phyloP scores from a whole-genome alignment of 139 green algal genomes.

The Haematococcus lacustris region DNA sequence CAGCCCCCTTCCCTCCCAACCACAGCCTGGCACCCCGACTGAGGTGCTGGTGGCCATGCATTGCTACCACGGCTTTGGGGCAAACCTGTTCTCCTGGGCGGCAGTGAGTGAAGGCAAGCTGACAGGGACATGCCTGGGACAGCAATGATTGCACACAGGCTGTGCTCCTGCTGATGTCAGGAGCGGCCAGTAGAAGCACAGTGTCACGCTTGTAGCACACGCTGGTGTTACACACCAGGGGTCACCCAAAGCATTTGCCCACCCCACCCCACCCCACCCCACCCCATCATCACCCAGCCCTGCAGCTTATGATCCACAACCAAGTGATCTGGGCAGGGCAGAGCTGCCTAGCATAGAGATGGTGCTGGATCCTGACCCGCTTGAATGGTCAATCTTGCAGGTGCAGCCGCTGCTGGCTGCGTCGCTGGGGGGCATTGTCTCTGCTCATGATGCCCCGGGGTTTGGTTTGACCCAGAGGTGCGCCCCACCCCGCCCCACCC shows the following conservation, averaged over 20 bases:
- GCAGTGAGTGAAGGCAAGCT: no score
- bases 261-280: neutral
- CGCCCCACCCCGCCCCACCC: neutral
- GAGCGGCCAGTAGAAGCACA: slow-evolving; percentile 28
- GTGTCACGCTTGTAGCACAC: neutral
- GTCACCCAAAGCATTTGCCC: neutral
- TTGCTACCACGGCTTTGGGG: slow-evolving; percentile 83
- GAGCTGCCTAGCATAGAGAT: neutral
- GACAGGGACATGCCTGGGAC: no score
- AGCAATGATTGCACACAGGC: no score
- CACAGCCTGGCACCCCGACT: no score
- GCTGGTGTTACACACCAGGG: neutral
- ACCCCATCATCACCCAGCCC: neutral
- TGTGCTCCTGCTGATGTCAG: no score
- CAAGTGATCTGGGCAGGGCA: neutral
- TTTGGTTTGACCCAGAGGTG: slow-evolving; percentile 76
- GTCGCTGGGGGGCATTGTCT: slow-evolving; percentile 46
- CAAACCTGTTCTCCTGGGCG: slow-evolving; percentile 60
- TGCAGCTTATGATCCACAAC: neutral
- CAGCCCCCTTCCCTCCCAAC: no score
- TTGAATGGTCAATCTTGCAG: slow-evolving; percentile 43
- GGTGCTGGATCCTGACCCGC: neutral
- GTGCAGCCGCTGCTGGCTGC: slow-evolving; percentile 43
- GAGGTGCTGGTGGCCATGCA: slow-evolving; percentile 28
- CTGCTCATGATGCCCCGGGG: slow-evolving; percentile 74